Conservation (phyloP, 768 basidiomycete genomes). For the Lentinus tigrinus region DNA sequence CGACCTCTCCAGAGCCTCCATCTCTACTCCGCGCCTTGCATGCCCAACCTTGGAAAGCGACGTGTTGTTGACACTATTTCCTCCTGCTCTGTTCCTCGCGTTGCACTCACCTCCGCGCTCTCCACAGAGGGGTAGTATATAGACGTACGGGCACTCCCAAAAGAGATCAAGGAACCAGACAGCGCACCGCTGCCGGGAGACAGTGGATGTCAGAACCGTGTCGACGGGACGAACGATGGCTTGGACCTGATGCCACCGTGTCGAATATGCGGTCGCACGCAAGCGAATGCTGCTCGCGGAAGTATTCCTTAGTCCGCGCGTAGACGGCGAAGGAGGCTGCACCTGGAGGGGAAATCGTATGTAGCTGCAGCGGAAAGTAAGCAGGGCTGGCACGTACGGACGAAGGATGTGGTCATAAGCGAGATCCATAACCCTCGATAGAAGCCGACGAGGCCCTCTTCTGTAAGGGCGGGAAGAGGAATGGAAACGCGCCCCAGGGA, state of each 20-base stretch:
- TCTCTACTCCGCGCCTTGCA: no score
- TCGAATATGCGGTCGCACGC: slow-evolving; percentile 59
- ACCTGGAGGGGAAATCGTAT: slow-evolving; percentile 42
- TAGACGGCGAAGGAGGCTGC: slow-evolving; percentile 93
- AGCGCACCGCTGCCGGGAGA: slow-evolving; percentile 64
- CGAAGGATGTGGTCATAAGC: slow-evolving; percentile 92
- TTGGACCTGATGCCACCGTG: slow-evolving; percentile 62
- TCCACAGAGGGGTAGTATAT: neutral
- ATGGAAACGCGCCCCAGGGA: slow-evolving; percentile 77
- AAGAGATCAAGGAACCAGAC: slow-evolving; percentile 86
- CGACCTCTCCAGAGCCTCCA: no score
- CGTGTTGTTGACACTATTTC: no score
- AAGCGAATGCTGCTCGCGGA: slow-evolving; percentile 58
- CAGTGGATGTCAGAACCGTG: neutral
- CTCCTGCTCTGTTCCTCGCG: no score
- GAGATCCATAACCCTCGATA: slow-evolving; percentile 92
- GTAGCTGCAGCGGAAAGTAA: slow-evolving; percentile 4
- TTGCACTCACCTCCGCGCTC: no score
- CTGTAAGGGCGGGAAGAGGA: slow-evolving; percentile 65
- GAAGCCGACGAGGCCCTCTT: slow-evolving; percentile 87
- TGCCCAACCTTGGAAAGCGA: no score
- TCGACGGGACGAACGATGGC: neutral
- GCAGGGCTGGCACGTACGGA: slow-evolving; percentile 60
- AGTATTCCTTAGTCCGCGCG: slow-evolving; percentile 76
- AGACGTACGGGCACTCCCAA: slow-evolving; percentile 83